phyloP scores from a whole-genome alignment of 2,329 filamentous ascomycete genomes.

The Fusarium palustre region DNA sequence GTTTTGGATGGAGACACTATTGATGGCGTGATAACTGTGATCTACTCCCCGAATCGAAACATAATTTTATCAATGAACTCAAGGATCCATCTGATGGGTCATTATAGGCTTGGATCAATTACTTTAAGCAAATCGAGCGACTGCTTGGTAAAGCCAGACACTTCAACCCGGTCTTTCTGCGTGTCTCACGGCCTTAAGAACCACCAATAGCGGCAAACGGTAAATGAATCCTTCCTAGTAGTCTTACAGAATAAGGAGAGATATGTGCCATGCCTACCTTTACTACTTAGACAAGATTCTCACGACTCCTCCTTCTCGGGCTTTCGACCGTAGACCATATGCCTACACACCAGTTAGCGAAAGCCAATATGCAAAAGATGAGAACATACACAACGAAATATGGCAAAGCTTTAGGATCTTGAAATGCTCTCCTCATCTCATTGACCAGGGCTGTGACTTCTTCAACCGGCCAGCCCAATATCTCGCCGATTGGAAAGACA shows the following conservation, averaged over 20 bases:
- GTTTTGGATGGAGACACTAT: constrained; percentile 12
- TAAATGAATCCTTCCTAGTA: neutral
- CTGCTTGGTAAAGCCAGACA: neutral
- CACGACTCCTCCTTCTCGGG: neutral
- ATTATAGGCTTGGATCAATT: neutral
- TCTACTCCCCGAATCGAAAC: constrained; percentile 31
- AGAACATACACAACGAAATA: neutral
- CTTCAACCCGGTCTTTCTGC: neutral
- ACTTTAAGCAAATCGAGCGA: neutral
- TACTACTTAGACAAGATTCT: neutral
- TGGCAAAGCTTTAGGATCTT: constrained; percentile 1
- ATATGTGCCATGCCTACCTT: neutral
- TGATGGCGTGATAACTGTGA: constrained; percentile 15
- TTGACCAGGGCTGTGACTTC: constrained; percentile 28
- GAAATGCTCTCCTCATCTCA: constrained; percentile 29
- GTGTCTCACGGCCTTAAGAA: neutral
- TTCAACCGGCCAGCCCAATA: constrained; percentile 32
- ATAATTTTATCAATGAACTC: neutral
- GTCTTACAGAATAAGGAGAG: neutral
- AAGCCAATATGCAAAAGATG: neutral
- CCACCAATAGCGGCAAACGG: neutral
- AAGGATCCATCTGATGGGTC: neutral
- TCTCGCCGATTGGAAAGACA: constrained; percentile 25
- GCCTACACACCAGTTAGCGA: neutral
- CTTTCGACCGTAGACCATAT: constrained; percentile 33